Evolutionary conservation across 352 stramenopile species (phyloP).

Genomic region (Thraustotheca clavata): DNA sequence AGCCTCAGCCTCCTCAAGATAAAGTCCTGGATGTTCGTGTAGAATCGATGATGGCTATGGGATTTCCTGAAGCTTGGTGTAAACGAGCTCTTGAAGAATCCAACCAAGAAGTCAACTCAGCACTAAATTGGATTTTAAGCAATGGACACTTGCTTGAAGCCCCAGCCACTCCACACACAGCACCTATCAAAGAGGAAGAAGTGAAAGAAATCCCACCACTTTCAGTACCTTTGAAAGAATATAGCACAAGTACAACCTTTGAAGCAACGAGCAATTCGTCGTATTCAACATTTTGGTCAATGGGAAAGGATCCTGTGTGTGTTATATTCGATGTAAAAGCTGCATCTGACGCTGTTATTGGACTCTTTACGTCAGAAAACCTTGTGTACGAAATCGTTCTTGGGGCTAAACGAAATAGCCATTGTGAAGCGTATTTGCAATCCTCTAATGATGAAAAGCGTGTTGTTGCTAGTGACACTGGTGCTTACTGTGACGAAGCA

Average conservation of each 20-base stretch:
- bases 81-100: constrained; percentile 5
- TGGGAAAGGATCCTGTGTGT: background rate
- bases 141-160: constrained; percentile 14
- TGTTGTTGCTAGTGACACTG: background rate
- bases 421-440: background rate
- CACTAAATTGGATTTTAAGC: constrained; percentile 18
- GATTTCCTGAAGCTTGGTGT: constrained; percentile 17
- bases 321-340: background rate
- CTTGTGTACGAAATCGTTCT: background rate
- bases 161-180: background rate
- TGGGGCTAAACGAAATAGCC: background rate
- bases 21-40: constrained; percentile 3
- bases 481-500: background rate
- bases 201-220: too few relatives aligned
- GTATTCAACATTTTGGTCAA: background rate
- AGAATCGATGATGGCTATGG: constrained; percentile 19
- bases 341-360: background rate
- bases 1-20: background rate
- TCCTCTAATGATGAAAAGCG: background rate
- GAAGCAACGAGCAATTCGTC: background rate
- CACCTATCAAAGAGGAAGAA: too few relatives aligned
- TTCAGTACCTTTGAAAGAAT: too few relatives aligned
- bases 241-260: too few relatives aligned
- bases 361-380: background rate
- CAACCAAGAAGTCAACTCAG: constrained; percentile 9